Evolutionary conservation across 2,329 filamentous ascomycete species (phyloP), one percentile per base, ranked within the genome.

Genomic region (Rugonectria rugulosa): DNA sequence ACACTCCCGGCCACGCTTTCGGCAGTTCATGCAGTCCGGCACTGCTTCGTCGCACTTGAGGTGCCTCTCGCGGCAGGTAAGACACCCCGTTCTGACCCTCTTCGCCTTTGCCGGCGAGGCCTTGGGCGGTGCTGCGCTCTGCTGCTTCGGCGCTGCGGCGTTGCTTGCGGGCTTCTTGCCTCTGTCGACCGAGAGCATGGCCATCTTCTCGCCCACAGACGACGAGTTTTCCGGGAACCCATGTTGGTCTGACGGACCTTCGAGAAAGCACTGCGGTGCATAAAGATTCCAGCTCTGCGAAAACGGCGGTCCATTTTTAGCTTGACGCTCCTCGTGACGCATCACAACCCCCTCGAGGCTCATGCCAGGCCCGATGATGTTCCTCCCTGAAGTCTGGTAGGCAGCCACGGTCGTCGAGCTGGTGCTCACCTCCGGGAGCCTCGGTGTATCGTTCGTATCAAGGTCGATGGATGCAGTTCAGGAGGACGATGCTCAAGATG

Each of bases 21-120:
- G 85, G 75, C 94, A 97, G 68, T 97, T 97, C 66, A 89, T 80
- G 61, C 83, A 86, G 27, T 81, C 77, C 6, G 82, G 83, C 4
- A 75, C 66, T 5, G 81, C 88, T 73, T 96, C 92, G 69, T 97
- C 93, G 72, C 93, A 97, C 73, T 97, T 97, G 46, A 97, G 79
- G 78, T 97, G 93, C 41, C 92, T 81, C 72, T 96, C 90, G 64
- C 93, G 83, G 73, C 93, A 97, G 3, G 93, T 97, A 62, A 97
- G 77, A 72, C 93, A 97, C 31, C 93, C 93, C 3, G 93, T 97
- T 41, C 94, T 87, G 15, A 96, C 92, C 61, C 93, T 83, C 75
- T 89, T 94, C n/a, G 91, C 60, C 56, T 72, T 72, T 2, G 53
- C 48, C 20, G 57, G 50, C 12, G 59, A 53, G 11, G 43, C 10